A percentile compares a stretch with the other conserved stretches of the same genome.
Evolutionary conservation across 495 filamentous ascomycete species (phyloP).

Genomic region (Neurospora cerealis): DNA sequence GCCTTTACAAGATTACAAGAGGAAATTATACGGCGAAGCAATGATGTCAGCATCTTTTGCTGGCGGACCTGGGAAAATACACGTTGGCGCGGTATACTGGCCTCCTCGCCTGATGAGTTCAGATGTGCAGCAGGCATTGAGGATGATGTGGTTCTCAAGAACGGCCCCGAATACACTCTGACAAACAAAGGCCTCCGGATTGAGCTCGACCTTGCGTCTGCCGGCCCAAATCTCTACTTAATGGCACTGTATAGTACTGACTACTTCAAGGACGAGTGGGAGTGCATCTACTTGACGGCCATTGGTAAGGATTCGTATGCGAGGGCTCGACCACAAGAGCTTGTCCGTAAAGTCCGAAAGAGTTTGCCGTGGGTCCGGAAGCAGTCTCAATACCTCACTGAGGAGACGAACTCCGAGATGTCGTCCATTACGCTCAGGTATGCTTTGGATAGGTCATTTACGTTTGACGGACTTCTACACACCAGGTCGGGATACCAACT

Average conservation of each 20-base stretch:
- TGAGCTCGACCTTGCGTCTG: background rate
- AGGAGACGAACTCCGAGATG: background rate
- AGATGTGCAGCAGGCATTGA: background rate
- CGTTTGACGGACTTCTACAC: background rate
- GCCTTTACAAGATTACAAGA: conserved; percentile 19
- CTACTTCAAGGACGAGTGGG: background rate
- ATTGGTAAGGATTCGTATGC: background rate
- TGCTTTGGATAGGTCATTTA: background rate
- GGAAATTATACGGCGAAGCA: conserved; percentile 11
- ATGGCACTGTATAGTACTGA: background rate
- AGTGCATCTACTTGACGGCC: background rate
- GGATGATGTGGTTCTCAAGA: background rate
- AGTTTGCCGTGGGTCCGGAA: background rate
- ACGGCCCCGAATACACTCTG: background rate
- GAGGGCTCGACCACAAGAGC: background rate
- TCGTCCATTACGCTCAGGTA: background rate
- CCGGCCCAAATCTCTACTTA: background rate
- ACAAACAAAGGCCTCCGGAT: background rate
- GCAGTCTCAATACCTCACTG: background rate
- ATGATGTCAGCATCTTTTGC: conserved; percentile 14
- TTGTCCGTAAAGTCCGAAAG: background rate
- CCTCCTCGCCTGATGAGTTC: background rate
- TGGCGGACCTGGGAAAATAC: background rate
- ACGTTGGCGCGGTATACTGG: background rate
- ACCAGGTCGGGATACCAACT: background rate